Conservation (phyloP, 305 asterid genomes). For the Fraxinus floribunda region DNA sequence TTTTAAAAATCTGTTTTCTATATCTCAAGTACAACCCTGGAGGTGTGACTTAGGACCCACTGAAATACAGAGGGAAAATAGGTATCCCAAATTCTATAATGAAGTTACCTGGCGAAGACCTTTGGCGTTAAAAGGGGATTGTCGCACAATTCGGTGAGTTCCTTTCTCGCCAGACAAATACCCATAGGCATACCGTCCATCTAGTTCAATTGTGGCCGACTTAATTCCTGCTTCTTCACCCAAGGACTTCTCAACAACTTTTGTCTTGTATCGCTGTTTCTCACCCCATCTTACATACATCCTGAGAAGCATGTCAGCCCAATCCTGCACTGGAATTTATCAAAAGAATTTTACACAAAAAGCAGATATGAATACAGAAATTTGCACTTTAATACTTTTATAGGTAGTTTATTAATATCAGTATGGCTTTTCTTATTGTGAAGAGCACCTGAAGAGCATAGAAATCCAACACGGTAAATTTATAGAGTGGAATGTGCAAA, state of each 20-base stretch:
- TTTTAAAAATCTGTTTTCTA: neutral
- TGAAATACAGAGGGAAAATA: conserved; percentile 1
- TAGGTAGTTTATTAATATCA: neutral
- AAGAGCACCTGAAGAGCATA: neutral
- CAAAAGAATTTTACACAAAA: conserved; percentile 59
- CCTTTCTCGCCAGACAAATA: conserved; percentile 97
- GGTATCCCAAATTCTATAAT: conserved; percentile 2
- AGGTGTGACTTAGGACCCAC: conserved; percentile 4
- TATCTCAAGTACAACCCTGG: neutral
- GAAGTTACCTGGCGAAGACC: conserved; percentile 86
- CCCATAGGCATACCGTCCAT: conserved; percentile 88
- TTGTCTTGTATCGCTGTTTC: conserved; percentile 80
- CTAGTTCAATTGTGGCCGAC: conserved; percentile 85
- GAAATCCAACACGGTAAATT: neutral
- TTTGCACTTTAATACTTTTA: neutral
- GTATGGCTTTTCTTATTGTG: conserved; percentile 8
- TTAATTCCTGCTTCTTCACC: conserved; percentile 99
- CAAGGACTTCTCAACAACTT: conserved; percentile 83
- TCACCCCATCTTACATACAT: conserved; percentile 97
- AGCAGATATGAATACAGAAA: neutral
- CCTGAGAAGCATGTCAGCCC: conserved; percentile 99
- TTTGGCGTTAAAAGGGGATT: conserved; percentile 92
- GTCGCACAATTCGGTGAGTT: conserved; percentile 89
- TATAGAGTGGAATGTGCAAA: neutral
- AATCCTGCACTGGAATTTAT: conserved; percentile 95